A percentile compares a stretch with the other conserved stretches of the same genome.
phyloP scores from a whole-genome alignment of 768 basidiomycete species.

The Psilocybe cyanescens region DNA sequence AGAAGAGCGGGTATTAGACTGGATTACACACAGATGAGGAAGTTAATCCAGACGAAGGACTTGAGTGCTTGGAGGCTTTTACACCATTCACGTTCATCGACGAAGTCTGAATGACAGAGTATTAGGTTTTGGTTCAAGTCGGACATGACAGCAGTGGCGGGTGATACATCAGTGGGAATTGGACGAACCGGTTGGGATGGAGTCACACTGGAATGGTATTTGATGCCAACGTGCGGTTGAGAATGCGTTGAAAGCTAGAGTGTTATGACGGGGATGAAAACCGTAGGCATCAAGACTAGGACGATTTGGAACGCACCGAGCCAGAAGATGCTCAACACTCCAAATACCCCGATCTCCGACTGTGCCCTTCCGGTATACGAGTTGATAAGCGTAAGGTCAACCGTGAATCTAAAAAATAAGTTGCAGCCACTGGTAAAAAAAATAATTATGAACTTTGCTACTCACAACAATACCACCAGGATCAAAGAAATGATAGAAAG shows the following conservation, averaged over 20 bases:
- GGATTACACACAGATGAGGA: constrained; percentile 47
- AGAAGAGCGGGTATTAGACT: neutral
- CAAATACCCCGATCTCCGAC: constrained; percentile 50
- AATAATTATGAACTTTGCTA: neutral
- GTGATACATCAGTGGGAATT: neutral
- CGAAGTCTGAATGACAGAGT: constrained; percentile 33
- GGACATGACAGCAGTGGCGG: neutral
- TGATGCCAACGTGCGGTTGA: constrained; percentile 60
- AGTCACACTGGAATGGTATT: constrained; percentile 49
- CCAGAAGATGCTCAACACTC: constrained; percentile 55
- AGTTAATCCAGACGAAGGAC: constrained; percentile 62
- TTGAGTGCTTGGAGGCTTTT: constrained; percentile 57
- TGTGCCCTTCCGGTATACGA: constrained; percentile 50
- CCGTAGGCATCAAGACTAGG: neutral
- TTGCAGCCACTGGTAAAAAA: neutral
- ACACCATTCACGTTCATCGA: constrained; percentile 56
- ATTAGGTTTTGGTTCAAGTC: neutral
- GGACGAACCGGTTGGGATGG: constrained; percentile 49
- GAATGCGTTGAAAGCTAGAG: constrained; percentile 58
- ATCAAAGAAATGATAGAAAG: constrained; percentile 56
- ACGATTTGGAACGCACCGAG: constrained; percentile 40
- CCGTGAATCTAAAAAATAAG: constrained; percentile 35
- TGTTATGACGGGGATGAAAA: neutral
- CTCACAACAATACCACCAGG: constrained; percentile 47
- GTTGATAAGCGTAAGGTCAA: constrained; percentile 45